phyloP scores from a whole-genome alignment of 2,329 filamentous ascomycete genomes.

The Pezicula carpinea region DNA sequence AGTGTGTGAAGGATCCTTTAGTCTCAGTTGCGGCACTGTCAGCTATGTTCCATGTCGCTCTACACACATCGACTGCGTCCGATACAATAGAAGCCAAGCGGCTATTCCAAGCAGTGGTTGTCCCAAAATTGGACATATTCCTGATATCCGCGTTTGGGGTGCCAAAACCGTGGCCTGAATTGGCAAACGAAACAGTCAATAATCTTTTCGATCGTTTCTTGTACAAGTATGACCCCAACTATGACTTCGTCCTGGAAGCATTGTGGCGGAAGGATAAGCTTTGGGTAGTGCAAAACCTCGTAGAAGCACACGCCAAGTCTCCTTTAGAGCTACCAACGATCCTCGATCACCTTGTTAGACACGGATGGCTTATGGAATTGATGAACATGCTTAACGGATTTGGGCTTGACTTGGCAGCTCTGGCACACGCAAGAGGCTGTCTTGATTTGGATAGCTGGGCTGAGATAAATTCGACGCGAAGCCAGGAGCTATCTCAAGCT shows the following conservation, averaged over 20 bases:
- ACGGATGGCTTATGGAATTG: constrained; percentile 80
- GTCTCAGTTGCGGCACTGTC: constrained; percentile 82
- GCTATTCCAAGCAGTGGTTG: constrained; percentile 61
- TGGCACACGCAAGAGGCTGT: constrained; percentile 75
- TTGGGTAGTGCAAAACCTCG: constrained; percentile 78
- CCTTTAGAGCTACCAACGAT: constrained; percentile 64
- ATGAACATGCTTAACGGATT: constrained; percentile 64
- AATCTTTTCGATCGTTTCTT: constrained; percentile 82
- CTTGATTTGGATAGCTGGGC: constrained; percentile 81
- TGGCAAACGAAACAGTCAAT: constrained; percentile 71
- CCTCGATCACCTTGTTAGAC: constrained; percentile 74
- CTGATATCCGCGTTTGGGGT: constrained; percentile 74
- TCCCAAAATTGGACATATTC: constrained; percentile 74
- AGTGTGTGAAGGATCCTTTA: constrained; percentile 77
- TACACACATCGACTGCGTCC: constrained; percentile 56
- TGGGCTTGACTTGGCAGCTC: constrained; percentile 79
- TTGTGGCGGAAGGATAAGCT: constrained; percentile 86
- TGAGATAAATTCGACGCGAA: constrained; percentile 62
- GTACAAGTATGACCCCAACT: constrained; percentile 69
- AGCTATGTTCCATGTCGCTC: constrained; percentile 60
- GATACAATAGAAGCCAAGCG: constrained; percentile 60
- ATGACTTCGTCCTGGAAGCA: constrained; percentile 85
- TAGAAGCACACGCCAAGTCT: constrained; percentile 69
- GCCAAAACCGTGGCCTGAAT: constrained; percentile 68
- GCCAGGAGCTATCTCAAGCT: constrained; percentile 62